phyloP scores from a whole-genome alignment of 352 stramenopile species.

The Pythium biforme region DNA sequence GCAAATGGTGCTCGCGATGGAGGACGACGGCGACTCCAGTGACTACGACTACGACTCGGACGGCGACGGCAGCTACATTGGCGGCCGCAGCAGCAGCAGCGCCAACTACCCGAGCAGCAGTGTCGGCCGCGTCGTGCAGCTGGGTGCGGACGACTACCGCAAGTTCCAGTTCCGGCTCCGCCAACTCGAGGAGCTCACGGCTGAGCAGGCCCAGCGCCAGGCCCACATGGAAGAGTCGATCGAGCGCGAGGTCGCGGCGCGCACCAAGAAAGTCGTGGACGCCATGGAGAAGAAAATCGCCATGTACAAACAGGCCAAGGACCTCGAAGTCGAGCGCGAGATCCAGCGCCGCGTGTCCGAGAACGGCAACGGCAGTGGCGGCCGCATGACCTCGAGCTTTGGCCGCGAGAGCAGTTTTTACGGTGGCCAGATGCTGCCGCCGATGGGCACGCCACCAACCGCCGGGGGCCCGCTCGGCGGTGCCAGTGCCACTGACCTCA shows the following conservation, averaged over 20 bases:
- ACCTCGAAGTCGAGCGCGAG: constrained; percentile 76
- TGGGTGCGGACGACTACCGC: constrained; percentile 73
- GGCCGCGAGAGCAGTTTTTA: constrained; percentile 38
- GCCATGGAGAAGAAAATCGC: constrained; percentile 84
- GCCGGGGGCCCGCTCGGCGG: background rate
- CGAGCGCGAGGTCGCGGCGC: constrained; percentile 62
- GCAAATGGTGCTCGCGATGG: constrained; percentile 82
- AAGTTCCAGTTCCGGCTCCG: constrained; percentile 84
- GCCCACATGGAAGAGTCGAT: constrained; percentile 75
- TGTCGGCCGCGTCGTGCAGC: constrained; percentile 36
- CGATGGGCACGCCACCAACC: background rate
- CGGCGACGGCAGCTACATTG: constrained; percentile 29
- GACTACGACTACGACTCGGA: constrained; percentile 71
- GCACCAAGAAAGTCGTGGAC: constrained; percentile 65
- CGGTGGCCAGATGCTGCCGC: constrained; percentile 1
- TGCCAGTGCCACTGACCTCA: constrained; percentile 9
- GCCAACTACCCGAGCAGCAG: constrained; percentile 4
- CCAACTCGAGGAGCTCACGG: constrained; percentile 71
- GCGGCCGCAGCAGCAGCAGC: constrained; percentile 15
- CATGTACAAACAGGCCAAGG: constrained; percentile 85
- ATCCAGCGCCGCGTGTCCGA: constrained; percentile 70
- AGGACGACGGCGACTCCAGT: constrained; percentile 41
- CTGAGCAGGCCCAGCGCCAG: constrained; percentile 71
- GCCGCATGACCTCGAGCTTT: constrained; percentile 13
- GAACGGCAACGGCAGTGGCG: too few species aligned